Percentiles rank a stretch among this genome's conserved stretches.
These are phyloP conservation scores for Geotrichum klebahnii DNA, from an alignment of 1,139 yeast species.

Conservation along the genomic window DNA sequence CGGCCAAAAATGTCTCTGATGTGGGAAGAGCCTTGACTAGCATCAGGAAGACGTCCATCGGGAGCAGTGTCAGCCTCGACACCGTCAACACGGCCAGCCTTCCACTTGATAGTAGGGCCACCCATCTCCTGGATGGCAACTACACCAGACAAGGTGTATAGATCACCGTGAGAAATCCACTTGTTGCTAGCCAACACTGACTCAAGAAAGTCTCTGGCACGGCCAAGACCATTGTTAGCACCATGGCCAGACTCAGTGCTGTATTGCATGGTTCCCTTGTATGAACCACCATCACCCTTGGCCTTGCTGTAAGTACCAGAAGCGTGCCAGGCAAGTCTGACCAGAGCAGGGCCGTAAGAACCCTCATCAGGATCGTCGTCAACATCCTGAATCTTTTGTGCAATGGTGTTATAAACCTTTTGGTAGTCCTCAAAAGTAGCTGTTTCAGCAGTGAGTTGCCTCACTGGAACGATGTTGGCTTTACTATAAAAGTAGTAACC, in stretches of 20 bases:
- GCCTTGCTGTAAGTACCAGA: conserved; percentile 64
- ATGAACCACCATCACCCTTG: conserved; percentile 70
- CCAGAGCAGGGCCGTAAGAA: conserved; percentile 64
- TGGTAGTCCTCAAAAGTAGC: conserved; percentile 58
- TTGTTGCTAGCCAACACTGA: conserved; percentile 61
- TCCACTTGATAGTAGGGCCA: conserved; percentile 85
- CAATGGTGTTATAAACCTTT: conserved; percentile 73
- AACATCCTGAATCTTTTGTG: conserved; percentile 63
- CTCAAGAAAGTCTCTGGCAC: conserved; percentile 61
- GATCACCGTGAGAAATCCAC: conserved; percentile 81
- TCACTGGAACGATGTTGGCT: conserved; percentile 30
- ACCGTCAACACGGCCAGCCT: conserved; percentile 70
- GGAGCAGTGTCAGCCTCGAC: conserved; percentile 51
- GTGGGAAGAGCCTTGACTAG: conserved; percentile 62
- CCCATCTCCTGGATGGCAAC: conserved; percentile 78
- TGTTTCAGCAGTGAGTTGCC: conserved; percentile 29
- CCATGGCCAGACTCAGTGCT: conserved; percentile 62
- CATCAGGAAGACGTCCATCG: conserved; percentile 80
- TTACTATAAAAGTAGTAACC: conserved; percentile 23
- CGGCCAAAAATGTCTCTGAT: conserved; percentile 62
- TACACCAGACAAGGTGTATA: conserved; percentile 85
- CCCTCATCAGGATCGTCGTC: conserved; percentile 68
- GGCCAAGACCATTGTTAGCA: conserved; percentile 68
- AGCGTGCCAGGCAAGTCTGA: conserved; percentile 73
- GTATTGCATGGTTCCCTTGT: conserved; percentile 77